A percentile compares a stretch with the other conserved stretches of the same genome.
Evolutionary conservation across 345 rosid genomes (phyloP).

Genomic region (Eucalyptus grandis): DNA sequence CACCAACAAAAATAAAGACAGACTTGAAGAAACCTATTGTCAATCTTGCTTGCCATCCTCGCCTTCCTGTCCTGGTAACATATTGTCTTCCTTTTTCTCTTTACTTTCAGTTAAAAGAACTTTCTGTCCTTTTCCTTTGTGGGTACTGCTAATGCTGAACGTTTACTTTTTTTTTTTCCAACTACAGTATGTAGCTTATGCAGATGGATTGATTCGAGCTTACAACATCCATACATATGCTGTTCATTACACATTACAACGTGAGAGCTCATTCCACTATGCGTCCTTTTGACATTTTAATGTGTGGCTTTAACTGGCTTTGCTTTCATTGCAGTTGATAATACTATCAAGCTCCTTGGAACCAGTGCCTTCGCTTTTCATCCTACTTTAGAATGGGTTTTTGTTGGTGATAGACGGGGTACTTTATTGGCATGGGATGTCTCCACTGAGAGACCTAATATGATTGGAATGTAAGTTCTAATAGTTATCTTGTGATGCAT

Average conservation of each 20-base stretch:
- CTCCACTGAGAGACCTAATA: slow-evolving; percentile 89
- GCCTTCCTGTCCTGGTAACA: slow-evolving; percentile 89
- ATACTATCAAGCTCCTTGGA: slow-evolving; percentile 86
- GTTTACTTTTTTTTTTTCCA: neutral
- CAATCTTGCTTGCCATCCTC: slow-evolving; percentile 96
- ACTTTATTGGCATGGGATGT: slow-evolving; percentile 98
- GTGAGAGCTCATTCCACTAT: slow-evolving; percentile 25
- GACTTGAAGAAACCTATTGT: slow-evolving; percentile 94
- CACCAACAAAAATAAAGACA: slow-evolving; percentile 91
- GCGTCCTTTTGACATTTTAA: neutral
- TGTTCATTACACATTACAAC: slow-evolving; percentile 80
- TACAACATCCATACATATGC: slow-evolving; percentile 93
- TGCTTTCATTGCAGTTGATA: slow-evolving; percentile 58
- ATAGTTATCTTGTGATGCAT: neutral
- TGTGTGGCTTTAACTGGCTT: neutral
- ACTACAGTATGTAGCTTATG: slow-evolving; percentile 88
- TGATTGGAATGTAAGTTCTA: slow-evolving; percentile 88
- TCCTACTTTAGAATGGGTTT: slow-evolving; percentile 90
- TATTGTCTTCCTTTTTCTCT: neutral
- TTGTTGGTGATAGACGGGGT: slow-evolving; percentile 98
- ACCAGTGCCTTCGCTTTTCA: slow-evolving; percentile 96
- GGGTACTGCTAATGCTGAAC: neutral
- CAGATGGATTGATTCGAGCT: slow-evolving; percentile 95
- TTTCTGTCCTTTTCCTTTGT: neutral
- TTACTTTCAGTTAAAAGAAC: neutral